Evolutionary conservation across 2,329 filamentous ascomycete species (phyloP).

Genomic region (Amesomyces nigricolor): DNA sequence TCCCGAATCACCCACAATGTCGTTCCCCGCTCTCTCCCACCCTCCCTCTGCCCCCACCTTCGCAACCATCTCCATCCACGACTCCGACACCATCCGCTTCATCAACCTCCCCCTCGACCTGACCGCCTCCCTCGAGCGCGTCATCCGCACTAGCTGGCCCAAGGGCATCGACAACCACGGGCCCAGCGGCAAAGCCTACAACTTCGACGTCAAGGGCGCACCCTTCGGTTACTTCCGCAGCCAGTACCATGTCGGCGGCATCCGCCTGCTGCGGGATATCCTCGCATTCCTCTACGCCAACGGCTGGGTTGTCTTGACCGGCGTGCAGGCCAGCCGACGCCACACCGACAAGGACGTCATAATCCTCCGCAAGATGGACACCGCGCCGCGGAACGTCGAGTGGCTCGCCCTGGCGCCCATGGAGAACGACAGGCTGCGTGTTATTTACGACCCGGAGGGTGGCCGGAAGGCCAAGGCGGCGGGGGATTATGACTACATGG

Average conservation of each 20-base stretch:
- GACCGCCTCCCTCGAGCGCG: constrained; percentile 14
- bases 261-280: constrained; percentile 23
- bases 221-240: constrained; percentile 20
- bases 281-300: constrained; percentile 21
- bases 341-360: constrained; percentile 23
- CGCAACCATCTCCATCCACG: constrained; percentile 26
- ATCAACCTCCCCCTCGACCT: constrained; percentile 24
- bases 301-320: constrained; percentile 21
- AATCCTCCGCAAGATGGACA: constrained; percentile 14
- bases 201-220: constrained; percentile 23
- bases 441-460: constrained; percentile 14
- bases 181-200: constrained; percentile 15
- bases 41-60: not conserved
- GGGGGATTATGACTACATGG: constrained; percentile 12
- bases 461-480: not conserved
- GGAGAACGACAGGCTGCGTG: constrained; percentile 12
- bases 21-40: not conserved
- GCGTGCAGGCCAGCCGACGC: constrained; percentile 14
- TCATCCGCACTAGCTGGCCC: constrained; percentile 24
- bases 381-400: constrained; percentile 11
- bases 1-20: not conserved
- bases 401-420: constrained; percentile 18
- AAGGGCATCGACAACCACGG: constrained; percentile 21
- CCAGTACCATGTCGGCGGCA: constrained; percentile 16
- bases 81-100: constrained; percentile 24